A percentile compares a stretch with the other conserved stretches of the same genome.
Evolutionary conservation across 2,329 filamentous ascomycete genomes (phyloP).

Genomic region (Dichotomopilus funicola): DNA sequence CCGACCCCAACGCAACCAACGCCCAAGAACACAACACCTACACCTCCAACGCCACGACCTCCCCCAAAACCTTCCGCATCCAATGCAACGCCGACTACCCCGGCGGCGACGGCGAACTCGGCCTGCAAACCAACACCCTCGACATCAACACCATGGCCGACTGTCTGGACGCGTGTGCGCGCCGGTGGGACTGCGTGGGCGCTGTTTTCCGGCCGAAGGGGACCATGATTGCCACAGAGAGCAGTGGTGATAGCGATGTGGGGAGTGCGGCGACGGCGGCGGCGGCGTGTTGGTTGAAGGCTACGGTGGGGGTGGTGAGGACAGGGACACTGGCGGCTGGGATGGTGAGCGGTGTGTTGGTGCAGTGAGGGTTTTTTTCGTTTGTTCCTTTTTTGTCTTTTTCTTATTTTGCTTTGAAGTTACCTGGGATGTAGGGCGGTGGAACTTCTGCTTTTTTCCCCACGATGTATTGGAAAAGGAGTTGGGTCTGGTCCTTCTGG

Average conservation of each 20-base stretch:
- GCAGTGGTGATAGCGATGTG: neutral
- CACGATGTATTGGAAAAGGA: too few species aligned
- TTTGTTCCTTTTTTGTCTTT: neutral
- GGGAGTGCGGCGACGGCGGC: neutral
- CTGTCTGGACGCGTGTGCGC: conserved; percentile 18
- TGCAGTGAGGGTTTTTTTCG: conserved; percentile 4
- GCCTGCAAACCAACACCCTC: neutral
- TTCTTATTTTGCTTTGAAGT: neutral
- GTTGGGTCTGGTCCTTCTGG: too few species aligned
- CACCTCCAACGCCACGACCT: neutral
- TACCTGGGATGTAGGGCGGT: too few species aligned
- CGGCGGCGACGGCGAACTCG: conserved; percentile 12
- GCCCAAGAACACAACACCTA: conserved; percentile 3
- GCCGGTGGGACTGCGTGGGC: conserved; percentile 10
- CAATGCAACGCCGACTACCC: conserved; percentile 13
- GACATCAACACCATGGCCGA: conserved; percentile 5
- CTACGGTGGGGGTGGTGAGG: conserved; percentile 9
- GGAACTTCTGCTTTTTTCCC: too few species aligned
- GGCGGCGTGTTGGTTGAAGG: conserved; percentile 17
- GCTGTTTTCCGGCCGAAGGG: conserved; percentile 8
- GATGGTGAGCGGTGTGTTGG: conserved; percentile 13
- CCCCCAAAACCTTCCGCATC: conserved; percentile 7
- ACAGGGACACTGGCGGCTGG: neutral
- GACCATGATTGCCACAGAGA: too few species aligned
- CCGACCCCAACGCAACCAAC: conserved; percentile 6